Evolutionary conservation across 2,329 filamentous ascomycete species (phyloP), one percentile per base, ranked within the genome.

Genomic region (Neonectria coccinea): DNA sequence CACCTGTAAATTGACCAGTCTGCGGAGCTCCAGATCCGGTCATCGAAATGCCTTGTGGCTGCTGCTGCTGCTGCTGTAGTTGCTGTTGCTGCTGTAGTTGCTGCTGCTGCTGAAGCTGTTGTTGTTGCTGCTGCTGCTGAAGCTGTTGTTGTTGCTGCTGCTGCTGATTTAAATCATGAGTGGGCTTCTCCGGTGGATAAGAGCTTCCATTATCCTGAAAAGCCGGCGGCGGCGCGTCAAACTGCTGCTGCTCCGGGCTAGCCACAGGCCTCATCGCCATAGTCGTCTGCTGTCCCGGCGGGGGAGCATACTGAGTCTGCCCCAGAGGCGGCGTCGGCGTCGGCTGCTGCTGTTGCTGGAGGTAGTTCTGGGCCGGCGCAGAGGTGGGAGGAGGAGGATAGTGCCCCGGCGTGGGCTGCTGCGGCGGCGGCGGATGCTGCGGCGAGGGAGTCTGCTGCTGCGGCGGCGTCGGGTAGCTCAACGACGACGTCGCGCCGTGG

Each of bases 1-100:
- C 88, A 31, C 92, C 92, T 6, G 84, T 77, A 68, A 95, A 94
- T 62, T 91, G 86, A 33, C 80, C 78, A 16, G 81, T 78, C 7
- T 79, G 75, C 11, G 81, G 83, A 4, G 80, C 82, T 29, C 79
- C 78, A 11, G 76, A 75, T 20, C 78, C 73, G 50, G 80, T 75
- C 67, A 67, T 78, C 77, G 29, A 76, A 68, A 16, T 77, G 70
- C 59, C 66, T 18, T 67, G 56, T 33, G 70, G 73, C 57, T 72
- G 66, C 47, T 69, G 74, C 39, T 67, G 68, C 25, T 67, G 55
- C 36, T 70, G 73, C 56, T 72, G 67, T 48, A 67, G 74, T 29
- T 68, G 69, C n/a, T 72, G 71, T 18, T 62, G 69, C 51, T 70
- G 73, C 55, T 71, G 69, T 36, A 70, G 68, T 59, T 62, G 69